These are phyloP conservation scores for Lablab purpureus DNA, from an alignment of 306 rosid genomes.

Conservation along the genomic window DNA sequence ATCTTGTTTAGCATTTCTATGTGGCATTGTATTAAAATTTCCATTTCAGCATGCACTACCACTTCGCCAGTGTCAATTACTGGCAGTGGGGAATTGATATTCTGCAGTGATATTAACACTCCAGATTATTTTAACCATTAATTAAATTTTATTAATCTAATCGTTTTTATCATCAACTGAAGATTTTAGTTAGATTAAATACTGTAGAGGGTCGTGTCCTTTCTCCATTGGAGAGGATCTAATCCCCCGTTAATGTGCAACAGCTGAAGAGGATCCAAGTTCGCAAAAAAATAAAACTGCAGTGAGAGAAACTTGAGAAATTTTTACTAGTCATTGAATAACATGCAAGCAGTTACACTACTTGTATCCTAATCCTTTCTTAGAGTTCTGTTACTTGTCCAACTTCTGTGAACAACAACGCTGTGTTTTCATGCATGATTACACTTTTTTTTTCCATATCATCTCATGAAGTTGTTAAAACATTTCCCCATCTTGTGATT, in stretches of 20 bases:
- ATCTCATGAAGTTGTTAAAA: not conserved
- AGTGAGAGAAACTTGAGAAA: not conserved
- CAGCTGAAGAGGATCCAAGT: too few species aligned
- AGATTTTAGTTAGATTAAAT: too few species aligned
- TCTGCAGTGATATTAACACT: too few species aligned
- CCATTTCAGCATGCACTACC: not conserved
- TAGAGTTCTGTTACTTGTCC: not conserved
- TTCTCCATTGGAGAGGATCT: too few species aligned
- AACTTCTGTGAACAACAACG: not conserved
- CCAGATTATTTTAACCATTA: too few species aligned
- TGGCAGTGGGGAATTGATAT: too few species aligned
- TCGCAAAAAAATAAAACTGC: too few species aligned
- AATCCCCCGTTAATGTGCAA: too few species aligned
- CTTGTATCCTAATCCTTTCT: not conserved
- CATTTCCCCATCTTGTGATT: not conserved
- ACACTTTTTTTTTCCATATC: not conserved
- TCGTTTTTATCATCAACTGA: too few species aligned
- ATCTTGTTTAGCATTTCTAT: constrained; percentile 9
- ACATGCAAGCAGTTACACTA: not conserved
- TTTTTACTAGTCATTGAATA: not conserved
- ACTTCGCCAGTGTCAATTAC: not conserved
- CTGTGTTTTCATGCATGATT: not conserved
- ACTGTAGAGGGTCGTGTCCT: too few species aligned
- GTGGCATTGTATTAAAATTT: not conserved
- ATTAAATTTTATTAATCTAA: too few species aligned